Base-by-base conservation (phyloP, 2,329 filamentous ascomycete genomes). In the Epichloe aotearoae region DNA sequence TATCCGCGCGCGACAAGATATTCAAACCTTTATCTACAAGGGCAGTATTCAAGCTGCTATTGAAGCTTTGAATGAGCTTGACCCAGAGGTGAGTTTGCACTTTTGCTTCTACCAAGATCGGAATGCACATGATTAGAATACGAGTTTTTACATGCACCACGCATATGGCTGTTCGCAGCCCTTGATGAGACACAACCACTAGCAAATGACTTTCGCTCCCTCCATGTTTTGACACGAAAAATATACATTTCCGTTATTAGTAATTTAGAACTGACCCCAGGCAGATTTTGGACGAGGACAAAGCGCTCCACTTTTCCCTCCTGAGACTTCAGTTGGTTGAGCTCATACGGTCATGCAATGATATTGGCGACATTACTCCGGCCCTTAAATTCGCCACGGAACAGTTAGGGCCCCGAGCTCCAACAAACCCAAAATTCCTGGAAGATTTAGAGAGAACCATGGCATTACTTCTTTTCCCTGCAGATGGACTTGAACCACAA, bases 141-240 rank as follows among this genome's bases (percentile, higher is more conserved):
- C 64, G 73, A 78, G 77, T 85, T 90, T 34, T 82, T 95, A 77
- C 91, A 98, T 98, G 93, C 93, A 98, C 93, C 93, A 98, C 93
- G 89, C 93, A 88, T 93, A 97, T 80, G 76, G 76, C 77, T 81
- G 50, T 46, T 82, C 79, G 75, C 75, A 80, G 82, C 83, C 80
- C 71, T 80, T 93, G 93, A 94, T 94, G 91, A 97, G 78, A 81
- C 82, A 83, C 75, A 80, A 79, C 77, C 77, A 81, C 76, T 71
- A 72, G 66, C 39, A 69, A 64, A 69, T 69, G 66, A 71, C 56
- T 57, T 43, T 36, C 12, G 30, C 14, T 52, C 57, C 39, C 36
- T 48, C 46, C 44, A 30, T 46, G 45, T 14, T 41, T 49, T 46
- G 1, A 30, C 44, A 34, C 5, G 52, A 15, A 37, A 39, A 39